Base-by-base conservation (phyloP, 2,329 filamentous ascomycete species). In the Talaromyces funiculosus region DNA sequence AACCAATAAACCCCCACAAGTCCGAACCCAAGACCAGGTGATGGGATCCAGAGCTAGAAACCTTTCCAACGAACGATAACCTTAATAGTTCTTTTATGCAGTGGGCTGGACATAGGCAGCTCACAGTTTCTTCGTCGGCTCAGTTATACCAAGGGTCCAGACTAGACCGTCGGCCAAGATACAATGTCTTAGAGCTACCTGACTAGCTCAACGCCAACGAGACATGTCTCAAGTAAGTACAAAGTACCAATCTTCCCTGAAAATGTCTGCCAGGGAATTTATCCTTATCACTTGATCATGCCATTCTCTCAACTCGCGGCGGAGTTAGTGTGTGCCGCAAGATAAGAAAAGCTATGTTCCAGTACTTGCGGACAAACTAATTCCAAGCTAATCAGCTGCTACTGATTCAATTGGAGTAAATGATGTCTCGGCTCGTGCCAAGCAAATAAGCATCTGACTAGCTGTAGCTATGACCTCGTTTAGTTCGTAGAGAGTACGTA, bases 171-270 rank as follows among this genome's bases (percentile, higher is more conserved):
- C 4, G 20, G 45, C 47, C 47, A 33, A 35, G 29, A 51, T 20
- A 33, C 26, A 31, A 51, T 51, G 47, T 51, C 47, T 51, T 51
- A 51, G 47, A 40, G 51, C 40, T 40, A 54, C 51, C 33, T 26
- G n/a, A 54, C 51, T 54, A 54, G 51, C 33, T 54, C 51, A 8
- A 20, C 16, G 33, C 33, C 49, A 35, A 53, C 20, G 40, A 54
- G 51, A 54, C 51, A 54, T 54, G 51, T 54, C 51, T 54, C 51
- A 54, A 54, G 20, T 7, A 45, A 16, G 14, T 43, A 24, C 20
- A 20, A 20, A 40, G n/a, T 31, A 18, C 45, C 16, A 20, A n/a
- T 43, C 31, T 33, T 33, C 31, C n/a, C n/a, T n/a, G n/a, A n/a
- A 8, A 43, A 12, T 22, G 7, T 38, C 20, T 22, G 7, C 29